These are phyloP conservation scores for Coniferiporia weirii DNA, from an alignment of 1,284 basidiomycete species.

Conservation along the genomic window DNA sequence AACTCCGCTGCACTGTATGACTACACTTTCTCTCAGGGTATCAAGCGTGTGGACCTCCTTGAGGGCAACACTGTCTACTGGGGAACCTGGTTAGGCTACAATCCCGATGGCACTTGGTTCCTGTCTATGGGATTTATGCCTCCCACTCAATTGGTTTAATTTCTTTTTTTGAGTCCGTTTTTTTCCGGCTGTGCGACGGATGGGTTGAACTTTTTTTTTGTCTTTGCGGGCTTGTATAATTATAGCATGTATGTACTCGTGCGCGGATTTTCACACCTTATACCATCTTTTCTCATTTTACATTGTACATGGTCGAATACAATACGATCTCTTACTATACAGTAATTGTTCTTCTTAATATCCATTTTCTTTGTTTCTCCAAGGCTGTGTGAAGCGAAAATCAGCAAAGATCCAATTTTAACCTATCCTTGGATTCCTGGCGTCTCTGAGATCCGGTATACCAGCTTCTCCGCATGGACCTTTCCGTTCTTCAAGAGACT, in stretches of 20 bases:
- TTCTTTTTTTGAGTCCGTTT: not conserved
- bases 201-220: not conserved
- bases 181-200: not conserved
- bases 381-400: not conserved
- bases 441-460: slow-evolving; percentile 29
- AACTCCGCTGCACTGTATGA: slow-evolving; percentile 2
- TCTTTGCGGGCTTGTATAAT: too few relatives aligned
- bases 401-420: not conserved
- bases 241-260: too few relatives aligned
- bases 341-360: not conserved
- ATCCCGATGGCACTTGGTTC: slow-evolving; percentile 6
- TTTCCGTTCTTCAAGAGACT: slow-evolving; percentile 22
- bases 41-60: slow-evolving; percentile 15
- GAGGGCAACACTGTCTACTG: slow-evolving; percentile 13
- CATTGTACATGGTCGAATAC: too few relatives aligned
- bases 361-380: not conserved
- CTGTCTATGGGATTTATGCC: slow-evolving; percentile 11
- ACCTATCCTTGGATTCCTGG: slow-evolving; percentile 5
- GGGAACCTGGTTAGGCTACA: slow-evolving; percentile 8
- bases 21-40: slow-evolving; percentile 4
- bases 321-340: too few relatives aligned
- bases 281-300: too few relatives aligned
- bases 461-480: slow-evolving; percentile 29
- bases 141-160: not conserved
- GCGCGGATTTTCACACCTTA: too few relatives aligned